Percentiles rank a stretch among this genome's conserved stretches.
Conservation (phyloP, 371 early-diverging fungal genomes). For the Parasitella parasitica region DNA sequence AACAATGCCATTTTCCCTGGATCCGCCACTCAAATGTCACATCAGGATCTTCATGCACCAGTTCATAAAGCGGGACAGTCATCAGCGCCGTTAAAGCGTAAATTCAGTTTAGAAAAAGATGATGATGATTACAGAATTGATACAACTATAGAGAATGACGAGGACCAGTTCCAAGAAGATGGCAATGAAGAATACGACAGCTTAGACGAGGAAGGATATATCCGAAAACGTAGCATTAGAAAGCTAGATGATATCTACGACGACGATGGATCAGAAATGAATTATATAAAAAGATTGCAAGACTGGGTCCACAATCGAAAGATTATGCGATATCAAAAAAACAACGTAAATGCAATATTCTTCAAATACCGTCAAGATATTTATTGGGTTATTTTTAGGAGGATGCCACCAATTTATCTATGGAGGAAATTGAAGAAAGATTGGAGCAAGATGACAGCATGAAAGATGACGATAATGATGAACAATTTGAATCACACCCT, state of each 20-base stretch:
- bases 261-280: constrained; percentile 66
- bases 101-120: neutral
- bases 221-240: neutral
- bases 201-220: constrained; percentile 14
- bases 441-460: neutral
- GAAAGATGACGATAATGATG: constrained; percentile 24
- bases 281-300: constrained; percentile 55
- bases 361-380: neutral
- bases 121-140: constrained; percentile 25
- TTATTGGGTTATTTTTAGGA: neutral
- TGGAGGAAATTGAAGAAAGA: constrained; percentile 12
- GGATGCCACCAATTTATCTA: constrained; percentile 4
- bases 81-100: neutral
- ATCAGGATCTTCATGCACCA: constrained; percentile 19
- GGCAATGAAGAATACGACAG: neutral
- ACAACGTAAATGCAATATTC: constrained; percentile 10
- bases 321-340: constrained; percentile 39
- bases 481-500: constrained; percentile 66
- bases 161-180: constrained; percentile 7
- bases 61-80: neutral
- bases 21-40: constrained; percentile 18
- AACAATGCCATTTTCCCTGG: constrained; percentile 10
- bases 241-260: constrained; percentile 31
- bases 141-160: constrained; percentile 11
- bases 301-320: constrained; percentile 59